Evolutionary conservation across 2,329 filamentous ascomycete genomes (phyloP).

Genomic region (Alternaria triticimaculans): DNA sequence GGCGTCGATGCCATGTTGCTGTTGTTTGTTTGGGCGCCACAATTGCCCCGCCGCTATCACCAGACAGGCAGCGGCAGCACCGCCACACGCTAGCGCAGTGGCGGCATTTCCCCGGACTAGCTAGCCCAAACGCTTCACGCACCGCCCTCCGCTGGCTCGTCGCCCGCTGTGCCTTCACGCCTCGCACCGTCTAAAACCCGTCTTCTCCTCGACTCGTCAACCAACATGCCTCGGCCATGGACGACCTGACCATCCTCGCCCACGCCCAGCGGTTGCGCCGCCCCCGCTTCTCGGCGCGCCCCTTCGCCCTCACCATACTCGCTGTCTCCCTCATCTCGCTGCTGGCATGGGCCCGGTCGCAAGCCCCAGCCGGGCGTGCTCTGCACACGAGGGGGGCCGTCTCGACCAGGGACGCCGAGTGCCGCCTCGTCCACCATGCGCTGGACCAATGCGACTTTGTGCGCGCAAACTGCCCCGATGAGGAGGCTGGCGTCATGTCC

Average conservation of each 20-base stretch:
- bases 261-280: constrained; percentile 35
- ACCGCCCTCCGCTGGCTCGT: constrained; percentile 21
- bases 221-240: constrained; percentile 36
- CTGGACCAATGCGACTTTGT: constrained; percentile 87
- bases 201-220: background rate
- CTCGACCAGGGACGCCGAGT: constrained; percentile 57
- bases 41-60: background rate
- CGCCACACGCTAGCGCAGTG: background rate
- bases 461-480: constrained; percentile 79
- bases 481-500: constrained; percentile 86
- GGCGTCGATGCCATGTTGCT: constrained; percentile 2
- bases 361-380: background rate
- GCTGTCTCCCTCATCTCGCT: constrained; percentile 38
- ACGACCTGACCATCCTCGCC: constrained; percentile 23
- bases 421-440: constrained; percentile 78
- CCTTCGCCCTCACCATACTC: constrained; percentile 45
- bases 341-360: constrained; percentile 35
- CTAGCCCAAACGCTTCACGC: constrained; percentile 27
- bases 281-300: constrained; percentile 45
- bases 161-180: constrained; percentile 9
- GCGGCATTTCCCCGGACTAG: background rate
- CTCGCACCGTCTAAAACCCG: background rate
- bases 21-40: constrained; percentile 25
- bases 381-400: constrained; percentile 27
- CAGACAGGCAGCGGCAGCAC: background rate